Evolutionary conservation across 345 rosid genomes (phyloP).

Genomic region (Murraya paniculata): DNA sequence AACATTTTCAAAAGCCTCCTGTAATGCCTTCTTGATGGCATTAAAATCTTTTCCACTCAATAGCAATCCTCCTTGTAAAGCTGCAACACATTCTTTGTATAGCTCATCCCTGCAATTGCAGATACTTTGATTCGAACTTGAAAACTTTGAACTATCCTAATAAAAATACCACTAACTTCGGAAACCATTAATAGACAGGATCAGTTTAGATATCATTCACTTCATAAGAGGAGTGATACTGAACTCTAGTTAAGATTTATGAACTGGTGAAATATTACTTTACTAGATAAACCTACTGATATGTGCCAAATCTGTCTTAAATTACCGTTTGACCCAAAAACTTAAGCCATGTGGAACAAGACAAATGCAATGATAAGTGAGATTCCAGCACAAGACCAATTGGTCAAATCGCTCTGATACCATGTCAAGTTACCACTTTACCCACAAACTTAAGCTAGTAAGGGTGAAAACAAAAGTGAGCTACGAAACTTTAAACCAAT

Average conservation of each 20-base stretch:
- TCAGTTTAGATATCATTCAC: neutral
- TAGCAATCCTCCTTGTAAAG: conserved; percentile 70
- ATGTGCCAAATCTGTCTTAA: neutral
- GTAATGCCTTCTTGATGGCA: conserved; percentile 48
- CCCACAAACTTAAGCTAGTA: neutral
- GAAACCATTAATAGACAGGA: neutral
- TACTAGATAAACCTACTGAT: neutral
- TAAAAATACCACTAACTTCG: neutral
- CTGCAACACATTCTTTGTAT: conserved; percentile 71
- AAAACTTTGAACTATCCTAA: neutral
- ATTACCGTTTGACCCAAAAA: neutral
- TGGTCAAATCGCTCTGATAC: neutral
- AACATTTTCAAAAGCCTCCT: conserved; percentile 60
- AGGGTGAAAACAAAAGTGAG: neutral
- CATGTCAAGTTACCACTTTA: neutral
- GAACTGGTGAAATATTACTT: neutral
- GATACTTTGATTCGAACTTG: neutral
- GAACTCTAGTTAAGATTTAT: neutral
- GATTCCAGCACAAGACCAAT: neutral
- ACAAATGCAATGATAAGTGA: neutral
- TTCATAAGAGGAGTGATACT: neutral
- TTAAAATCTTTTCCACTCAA: conserved; percentile 53
- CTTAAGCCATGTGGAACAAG: too few species aligned
- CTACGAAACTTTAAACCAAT: neutral
- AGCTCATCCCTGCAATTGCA: conserved; percentile 65